Conservation (phyloP, 1,284 basidiomycete species). For the Trichosporon coremiiforme region DNA sequence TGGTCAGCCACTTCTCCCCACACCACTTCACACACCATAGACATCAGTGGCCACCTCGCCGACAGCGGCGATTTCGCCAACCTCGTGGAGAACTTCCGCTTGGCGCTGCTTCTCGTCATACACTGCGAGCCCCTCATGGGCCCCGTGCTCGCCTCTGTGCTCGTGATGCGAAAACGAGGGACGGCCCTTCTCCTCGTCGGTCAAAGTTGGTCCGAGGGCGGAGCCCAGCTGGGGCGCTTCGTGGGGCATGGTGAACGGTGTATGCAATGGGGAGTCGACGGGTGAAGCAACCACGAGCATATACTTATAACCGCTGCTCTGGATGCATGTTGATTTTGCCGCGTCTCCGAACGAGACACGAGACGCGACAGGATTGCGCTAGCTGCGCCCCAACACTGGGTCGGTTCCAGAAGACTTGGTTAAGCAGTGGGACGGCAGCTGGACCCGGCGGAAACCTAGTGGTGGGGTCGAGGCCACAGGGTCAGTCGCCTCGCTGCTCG, state of each 20-base stretch:
- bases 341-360: not conserved
- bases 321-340: not conserved
- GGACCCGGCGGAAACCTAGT: too few species aligned
- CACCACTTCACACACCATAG: conserved; percentile 11
- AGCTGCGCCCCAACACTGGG: not conserved
- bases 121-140: not conserved
- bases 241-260: conserved; percentile 1
- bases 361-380: not conserved
- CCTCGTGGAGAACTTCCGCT: not conserved
- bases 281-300: not conserved
- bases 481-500: not conserved
- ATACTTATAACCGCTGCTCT: not conserved
- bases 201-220: not conserved
- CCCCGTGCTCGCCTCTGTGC: too few species aligned
- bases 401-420: too few species aligned
- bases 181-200: conserved; percentile 6
- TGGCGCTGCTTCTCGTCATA: conserved; percentile 1
- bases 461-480: not conserved
- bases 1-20: not conserved
- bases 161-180: not conserved
- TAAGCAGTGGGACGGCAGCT: too few species aligned
- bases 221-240: not conserved
- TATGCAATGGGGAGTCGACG: not conserved
- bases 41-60: conserved; percentile 14
- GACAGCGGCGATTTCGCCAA: not conserved